phyloP scores from a whole-genome alignment of 805 yeast genomes.

The Nakazawaea anatomiae region DNA sequence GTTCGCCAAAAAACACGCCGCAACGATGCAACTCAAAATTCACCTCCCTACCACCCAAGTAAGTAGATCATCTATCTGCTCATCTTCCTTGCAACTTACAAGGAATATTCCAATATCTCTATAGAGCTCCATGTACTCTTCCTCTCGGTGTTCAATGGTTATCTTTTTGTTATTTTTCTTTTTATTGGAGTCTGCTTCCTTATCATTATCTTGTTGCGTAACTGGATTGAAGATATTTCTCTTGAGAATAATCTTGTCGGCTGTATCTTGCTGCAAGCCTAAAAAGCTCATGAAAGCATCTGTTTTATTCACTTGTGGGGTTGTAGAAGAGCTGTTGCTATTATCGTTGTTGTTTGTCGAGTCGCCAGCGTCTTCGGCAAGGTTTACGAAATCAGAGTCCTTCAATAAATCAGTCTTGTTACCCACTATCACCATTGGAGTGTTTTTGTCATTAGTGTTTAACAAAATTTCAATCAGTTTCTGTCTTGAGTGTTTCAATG shows the following conservation, averaged over 20 bases:
- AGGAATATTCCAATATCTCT: conserved; percentile 19
- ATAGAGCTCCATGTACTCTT: conserved; percentile 11
- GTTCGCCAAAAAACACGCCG: background rate
- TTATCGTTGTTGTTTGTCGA: background rate
- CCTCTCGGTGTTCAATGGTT: conserved; percentile 1
- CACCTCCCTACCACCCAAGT: conserved; percentile 17
- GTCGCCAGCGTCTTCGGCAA: background rate
- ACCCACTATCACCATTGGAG: conserved; percentile 23
- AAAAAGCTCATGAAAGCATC: conserved; percentile 15
- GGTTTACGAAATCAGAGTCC: conserved; percentile 11
- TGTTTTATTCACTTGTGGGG: conserved; percentile 9
- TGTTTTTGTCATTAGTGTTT: conserved; percentile 13
- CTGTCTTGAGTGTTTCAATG: conserved; percentile 16
- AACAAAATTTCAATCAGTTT: conserved; percentile 17
- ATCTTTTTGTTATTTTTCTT: background rate
- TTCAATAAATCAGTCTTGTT: conserved; percentile 22
- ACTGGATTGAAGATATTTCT: conserved; percentile 1
- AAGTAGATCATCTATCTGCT: conserved; percentile 14
- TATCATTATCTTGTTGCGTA: background rate
- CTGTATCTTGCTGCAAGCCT: conserved; percentile 13
- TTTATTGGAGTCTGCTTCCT: background rate
- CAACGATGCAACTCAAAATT: background rate
- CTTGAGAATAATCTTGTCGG: conserved; percentile 3
- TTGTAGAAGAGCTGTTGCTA: conserved; percentile 7
- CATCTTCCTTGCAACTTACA: conserved; percentile 16